Percentiles rank a stretch among this genome's conserved stretches.
phyloP scores from a whole-genome alignment of 2,329 filamentous ascomycete species.

The Arthrobotrys pseudoclavata region DNA sequence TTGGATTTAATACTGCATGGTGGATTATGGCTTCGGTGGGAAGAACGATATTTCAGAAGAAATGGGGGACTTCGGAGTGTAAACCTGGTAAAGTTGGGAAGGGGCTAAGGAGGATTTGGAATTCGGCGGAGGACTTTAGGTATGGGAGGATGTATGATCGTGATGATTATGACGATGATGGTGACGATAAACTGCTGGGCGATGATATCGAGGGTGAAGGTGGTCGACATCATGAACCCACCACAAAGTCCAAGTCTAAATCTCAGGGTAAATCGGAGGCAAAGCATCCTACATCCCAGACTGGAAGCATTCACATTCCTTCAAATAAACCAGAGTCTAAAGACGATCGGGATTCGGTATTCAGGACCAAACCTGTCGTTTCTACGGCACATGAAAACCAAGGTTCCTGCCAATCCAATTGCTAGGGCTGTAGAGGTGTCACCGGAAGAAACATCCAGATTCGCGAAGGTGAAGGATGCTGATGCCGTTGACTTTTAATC shows the following conservation, averaged over 20 bases:
- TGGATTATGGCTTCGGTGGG: conserved; percentile 12
- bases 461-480: neutral
- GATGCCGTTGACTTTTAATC: neutral
- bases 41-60: conserved; percentile 9
- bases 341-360: neutral
- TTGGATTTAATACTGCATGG: conserved; percentile 50
- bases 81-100: conserved; percentile 8
- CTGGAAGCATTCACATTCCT: neutral
- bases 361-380: neutral
- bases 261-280: neutral
- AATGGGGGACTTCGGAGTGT: conserved; percentile 35
- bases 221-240: neutral
- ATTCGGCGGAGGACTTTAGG: neutral
- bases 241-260: neutral
- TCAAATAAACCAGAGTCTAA: neutral
- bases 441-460: neutral
- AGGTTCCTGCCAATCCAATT: neutral
- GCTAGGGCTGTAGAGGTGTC: neutral
- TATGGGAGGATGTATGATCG: neutral
- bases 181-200: neutral
- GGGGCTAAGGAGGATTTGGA: conserved; percentile 16
- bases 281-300: neutral
- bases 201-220: neutral
- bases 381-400: neutral
- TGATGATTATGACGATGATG: neutral